These are phyloP conservation scores for Microbotryum violaceum DNA, from an alignment of 1,284 basidiomycete genomes.

Conservation along the genomic window DNA sequence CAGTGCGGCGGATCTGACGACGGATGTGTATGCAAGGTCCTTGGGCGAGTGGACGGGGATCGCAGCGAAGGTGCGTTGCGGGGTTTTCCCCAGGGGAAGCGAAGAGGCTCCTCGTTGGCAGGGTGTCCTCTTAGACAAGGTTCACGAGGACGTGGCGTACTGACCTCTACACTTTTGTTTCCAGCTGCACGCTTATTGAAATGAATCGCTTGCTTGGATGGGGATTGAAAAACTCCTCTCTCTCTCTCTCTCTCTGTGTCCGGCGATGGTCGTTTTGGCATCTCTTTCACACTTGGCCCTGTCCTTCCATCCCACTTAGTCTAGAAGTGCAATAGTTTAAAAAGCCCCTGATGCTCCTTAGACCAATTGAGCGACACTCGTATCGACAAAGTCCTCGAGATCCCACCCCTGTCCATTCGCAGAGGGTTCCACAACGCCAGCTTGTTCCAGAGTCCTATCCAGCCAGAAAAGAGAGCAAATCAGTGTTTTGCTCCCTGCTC, in stretches of 20 bases:
- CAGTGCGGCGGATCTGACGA: constrained; percentile 52
- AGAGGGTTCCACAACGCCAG: constrained; percentile 61
- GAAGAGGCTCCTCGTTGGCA: too few species aligned
- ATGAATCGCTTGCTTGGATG: too few species aligned
- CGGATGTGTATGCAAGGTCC: constrained; percentile 60
- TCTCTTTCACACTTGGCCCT: too few species aligned
- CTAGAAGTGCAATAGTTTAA: not conserved
- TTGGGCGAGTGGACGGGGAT: constrained; percentile 51
- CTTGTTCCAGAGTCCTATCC: constrained; percentile 59
- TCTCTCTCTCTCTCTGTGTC: too few species aligned
- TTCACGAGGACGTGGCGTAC: too few species aligned
- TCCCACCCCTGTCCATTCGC: constrained; percentile 50
- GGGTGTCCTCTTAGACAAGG: too few species aligned
- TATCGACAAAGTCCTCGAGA: constrained; percentile 56
- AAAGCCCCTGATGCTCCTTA: constrained; percentile 28
- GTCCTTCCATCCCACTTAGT: not conserved
- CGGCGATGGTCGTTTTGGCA: too few species aligned
- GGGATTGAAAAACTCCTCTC: too few species aligned
- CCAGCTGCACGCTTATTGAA: too few species aligned
- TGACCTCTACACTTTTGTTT: too few species aligned
- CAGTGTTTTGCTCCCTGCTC: too few species aligned
- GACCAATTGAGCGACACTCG: constrained; percentile 47
- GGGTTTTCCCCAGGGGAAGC: too few species aligned
- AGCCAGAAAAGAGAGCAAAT: not conserved
- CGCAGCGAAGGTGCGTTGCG: constrained; percentile 25